A percentile compares a stretch with the other conserved stretches of the same genome.
Conservation (phyloP, 306 rosid species). For the Lathyrus tuberosus region DNA sequence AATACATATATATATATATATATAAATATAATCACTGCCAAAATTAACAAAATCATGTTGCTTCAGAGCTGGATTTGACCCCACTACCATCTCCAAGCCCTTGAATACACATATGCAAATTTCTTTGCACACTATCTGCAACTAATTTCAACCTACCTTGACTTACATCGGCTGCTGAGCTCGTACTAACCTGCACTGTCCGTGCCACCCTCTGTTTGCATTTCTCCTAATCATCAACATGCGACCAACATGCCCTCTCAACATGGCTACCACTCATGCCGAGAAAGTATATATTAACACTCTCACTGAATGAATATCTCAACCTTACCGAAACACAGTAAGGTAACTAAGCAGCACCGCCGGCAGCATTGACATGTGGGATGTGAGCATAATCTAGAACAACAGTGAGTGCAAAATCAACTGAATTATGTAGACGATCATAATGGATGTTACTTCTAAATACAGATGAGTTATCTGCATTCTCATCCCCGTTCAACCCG, state of each 20-base stretch:
- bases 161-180: slow-evolving; percentile 65
- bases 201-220: slow-evolving; percentile 79
- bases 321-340: slow-evolving; percentile 92
- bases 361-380: slow-evolving; percentile 90
- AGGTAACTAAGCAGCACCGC: slow-evolving; percentile 99
- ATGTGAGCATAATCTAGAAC: slow-evolving; percentile 95
- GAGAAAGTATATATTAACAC: slow-evolving; percentile 69
- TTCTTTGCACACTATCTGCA: slow-evolving; percentile 88
- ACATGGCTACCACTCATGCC: slow-evolving; percentile 99
- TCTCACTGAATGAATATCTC: slow-evolving; percentile 86
- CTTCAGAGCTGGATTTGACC: slow-evolving; percentile 62
- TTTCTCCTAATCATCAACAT: slow-evolving; percentile 88
- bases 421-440: slow-evolving; percentile 79
- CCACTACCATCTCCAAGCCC: slow-evolving; percentile 82
- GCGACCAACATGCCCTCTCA: slow-evolving; percentile 93
- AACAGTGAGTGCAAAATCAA: slow-evolving; percentile 92
- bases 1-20: slow-evolving; percentile 26
- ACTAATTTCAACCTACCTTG: slow-evolving; percentile 93
- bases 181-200: slow-evolving; percentile 67
- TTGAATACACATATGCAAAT: slow-evolving; percentile 74
- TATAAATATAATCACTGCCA: slow-evolving; percentile 30
- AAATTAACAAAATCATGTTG: slow-evolving; percentile 49
- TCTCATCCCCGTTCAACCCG: slow-evolving; percentile 64
- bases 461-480: slow-evolving; percentile 59
- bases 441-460: slow-evolving; percentile 95